Evolutionary conservation across 2,329 filamentous ascomycete species (phyloP).

Genomic region (Claviceps monticola): DNA sequence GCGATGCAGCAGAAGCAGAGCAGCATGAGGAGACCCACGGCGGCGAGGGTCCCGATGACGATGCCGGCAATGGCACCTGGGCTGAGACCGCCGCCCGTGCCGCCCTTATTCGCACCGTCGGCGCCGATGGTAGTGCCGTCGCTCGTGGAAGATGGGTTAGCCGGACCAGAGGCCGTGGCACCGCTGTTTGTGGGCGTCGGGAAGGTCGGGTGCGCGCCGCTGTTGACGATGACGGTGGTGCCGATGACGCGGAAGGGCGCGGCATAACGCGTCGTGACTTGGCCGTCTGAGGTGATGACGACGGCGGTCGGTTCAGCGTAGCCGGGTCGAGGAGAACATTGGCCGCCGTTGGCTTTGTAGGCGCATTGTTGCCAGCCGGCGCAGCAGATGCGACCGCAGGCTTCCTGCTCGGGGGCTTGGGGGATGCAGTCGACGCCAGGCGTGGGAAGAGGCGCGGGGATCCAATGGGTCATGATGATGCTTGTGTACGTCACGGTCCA

Average conservation of each 20-base stretch:
- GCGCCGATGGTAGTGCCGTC: conserved; percentile 27
- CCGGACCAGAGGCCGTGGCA: conserved; percentile 22
- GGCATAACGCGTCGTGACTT: conserved; percentile 41
- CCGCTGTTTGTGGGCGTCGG: conserved; percentile 39
- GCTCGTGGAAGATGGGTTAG: conserved; percentile 16
- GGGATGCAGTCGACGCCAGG: conserved; percentile 36
- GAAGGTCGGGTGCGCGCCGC: conserved; percentile 29
- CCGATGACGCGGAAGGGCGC: conserved; percentile 38
- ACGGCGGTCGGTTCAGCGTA: conserved; percentile 29
- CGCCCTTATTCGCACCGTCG: conserved; percentile 25
- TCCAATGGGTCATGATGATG: conserved; percentile 38
- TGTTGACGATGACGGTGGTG: conserved; percentile 39
- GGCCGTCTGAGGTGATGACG: conserved; percentile 30
- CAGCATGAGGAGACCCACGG: conserved; percentile 51
- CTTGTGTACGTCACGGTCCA: conserved; percentile 50
- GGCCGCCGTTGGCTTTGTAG: conserved; percentile 24
- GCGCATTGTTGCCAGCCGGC: conserved; percentile 55
- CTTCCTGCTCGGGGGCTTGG: conserved; percentile 36
- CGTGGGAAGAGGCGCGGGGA: conserved; percentile 30
- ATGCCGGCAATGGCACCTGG: conserved; percentile 68
- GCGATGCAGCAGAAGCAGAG: conserved; percentile 64
- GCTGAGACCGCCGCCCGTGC: conserved; percentile 37
- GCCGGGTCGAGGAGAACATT: conserved; percentile 42
- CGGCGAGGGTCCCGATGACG: conserved; percentile 58
- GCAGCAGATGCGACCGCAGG: conserved; percentile 60